Percentiles rank a stretch among this genome's conserved stretches.
These are phyloP conservation scores for Hypoxylon sp. DNA, from an alignment of 2,329 filamentous ascomycete species.

Conservation along the genomic window DNA sequence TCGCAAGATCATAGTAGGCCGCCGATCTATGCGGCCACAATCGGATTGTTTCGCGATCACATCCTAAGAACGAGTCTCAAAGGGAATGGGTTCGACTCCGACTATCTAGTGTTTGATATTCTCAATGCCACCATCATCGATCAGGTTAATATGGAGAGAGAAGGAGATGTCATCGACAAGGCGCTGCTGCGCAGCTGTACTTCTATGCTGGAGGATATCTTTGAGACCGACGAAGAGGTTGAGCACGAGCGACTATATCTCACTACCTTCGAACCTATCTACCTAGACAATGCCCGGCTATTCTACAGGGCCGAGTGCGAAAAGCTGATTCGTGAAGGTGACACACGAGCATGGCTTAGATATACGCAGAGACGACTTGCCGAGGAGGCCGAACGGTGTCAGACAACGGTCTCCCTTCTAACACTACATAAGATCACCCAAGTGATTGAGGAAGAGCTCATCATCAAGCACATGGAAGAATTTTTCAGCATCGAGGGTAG, in stretches of 20 bases:
- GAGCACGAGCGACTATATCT: constrained; percentile 87
- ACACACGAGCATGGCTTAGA: constrained; percentile 86
- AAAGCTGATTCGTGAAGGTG: constrained; percentile 79
- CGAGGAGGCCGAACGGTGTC: constrained; percentile 87
- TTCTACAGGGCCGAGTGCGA: constrained; percentile 87
- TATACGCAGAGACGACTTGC: constrained; percentile 80
- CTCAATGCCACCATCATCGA: constrained; percentile 88
- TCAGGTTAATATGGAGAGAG: constrained; percentile 91
- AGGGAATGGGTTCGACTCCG: constrained; percentile 59
- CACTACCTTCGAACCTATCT: constrained; percentile 84
- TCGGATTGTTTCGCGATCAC: constrained; percentile 89
- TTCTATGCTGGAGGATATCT: constrained; percentile 90
- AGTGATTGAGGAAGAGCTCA: constrained; percentile 86
- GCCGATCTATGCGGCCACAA: constrained; percentile 86
- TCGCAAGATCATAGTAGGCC: constrained; percentile 78
- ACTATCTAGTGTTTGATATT: constrained; percentile 76
- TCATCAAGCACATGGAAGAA: constrained; percentile 81
- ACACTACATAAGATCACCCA: constrained; percentile 80
- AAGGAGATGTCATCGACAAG: constrained; percentile 90
- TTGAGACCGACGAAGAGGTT: constrained; percentile 83
- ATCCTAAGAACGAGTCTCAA: constrained; percentile 77
- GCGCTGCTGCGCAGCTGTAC: constrained; percentile 85
- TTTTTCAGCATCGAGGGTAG: constrained; percentile 88
- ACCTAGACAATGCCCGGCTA: constrained; percentile 76
- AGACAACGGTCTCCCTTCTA: constrained; percentile 81